Evolutionary conservation across 2,329 filamentous ascomycete species (phyloP).

Genomic region (Microthyrium microscopicum): DNA sequence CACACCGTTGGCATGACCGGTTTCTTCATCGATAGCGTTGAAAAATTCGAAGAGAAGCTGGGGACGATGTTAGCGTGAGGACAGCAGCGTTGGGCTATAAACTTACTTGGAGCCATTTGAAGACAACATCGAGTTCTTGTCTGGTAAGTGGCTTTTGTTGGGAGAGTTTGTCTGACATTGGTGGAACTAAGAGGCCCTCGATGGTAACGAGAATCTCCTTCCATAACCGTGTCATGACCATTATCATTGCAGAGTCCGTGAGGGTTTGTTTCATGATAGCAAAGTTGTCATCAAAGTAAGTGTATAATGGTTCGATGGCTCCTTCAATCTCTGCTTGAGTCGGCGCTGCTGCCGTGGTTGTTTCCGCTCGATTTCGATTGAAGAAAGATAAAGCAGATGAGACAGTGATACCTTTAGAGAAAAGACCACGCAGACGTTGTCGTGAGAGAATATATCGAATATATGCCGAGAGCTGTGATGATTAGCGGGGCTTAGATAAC

Average conservation of each 20-base stretch:
- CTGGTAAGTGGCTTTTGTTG: constrained; percentile 67
- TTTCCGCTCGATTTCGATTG: constrained; percentile 32
- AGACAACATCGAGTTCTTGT: constrained; percentile 86
- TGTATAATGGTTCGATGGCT: constrained; percentile 69
- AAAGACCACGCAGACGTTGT: constrained; percentile 57
- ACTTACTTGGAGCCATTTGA: constrained; percentile 63
- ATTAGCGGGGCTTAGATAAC: background rate
- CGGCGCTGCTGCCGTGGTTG: constrained; percentile 30
- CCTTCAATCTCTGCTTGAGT: constrained; percentile 61
- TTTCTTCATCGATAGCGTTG: constrained; percentile 75
- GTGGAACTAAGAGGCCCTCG: constrained; percentile 78
- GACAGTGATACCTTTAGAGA: constrained; percentile 59
- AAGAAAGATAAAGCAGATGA: constrained; percentile 53
- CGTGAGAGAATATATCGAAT: constrained; percentile 80
- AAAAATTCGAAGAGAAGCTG: constrained; percentile 79
- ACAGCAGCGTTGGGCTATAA: background rate
- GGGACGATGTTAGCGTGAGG: constrained; percentile 6
- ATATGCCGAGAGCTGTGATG: constrained; percentile 61
- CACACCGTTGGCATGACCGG: constrained; percentile 70
- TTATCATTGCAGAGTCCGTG: constrained; percentile 90
- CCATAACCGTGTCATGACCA: constrained; percentile 96
- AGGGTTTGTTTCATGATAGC: constrained; percentile 96
- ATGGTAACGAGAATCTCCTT: constrained; percentile 92
- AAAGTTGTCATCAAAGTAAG: constrained; percentile 97
- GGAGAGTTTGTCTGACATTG: constrained; percentile 86